Evolutionary conservation across 225 moss, liverwort and hornwort genomes (phyloP).

Genomic region (Pseudisothecium myosuroides): DNA sequence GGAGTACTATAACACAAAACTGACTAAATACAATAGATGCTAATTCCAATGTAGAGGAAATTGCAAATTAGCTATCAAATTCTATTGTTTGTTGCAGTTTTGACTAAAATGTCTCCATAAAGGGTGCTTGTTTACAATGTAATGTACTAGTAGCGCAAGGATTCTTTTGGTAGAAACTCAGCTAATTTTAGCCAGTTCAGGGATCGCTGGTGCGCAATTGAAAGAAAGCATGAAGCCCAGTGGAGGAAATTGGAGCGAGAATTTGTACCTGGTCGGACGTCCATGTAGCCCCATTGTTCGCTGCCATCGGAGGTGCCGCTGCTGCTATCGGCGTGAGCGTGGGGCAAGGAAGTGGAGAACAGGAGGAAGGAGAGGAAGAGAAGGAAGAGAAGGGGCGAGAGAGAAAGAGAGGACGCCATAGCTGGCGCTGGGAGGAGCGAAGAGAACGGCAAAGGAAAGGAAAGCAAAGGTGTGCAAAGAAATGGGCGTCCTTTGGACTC

Average conservation of each 20-base stretch:
- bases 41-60: too few species aligned
- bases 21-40: too few species aligned
- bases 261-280: conserved; percentile 56
- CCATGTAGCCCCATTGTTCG: conserved; percentile 86
- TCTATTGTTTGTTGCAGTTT: too few species aligned
- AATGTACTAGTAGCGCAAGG: too few species aligned
- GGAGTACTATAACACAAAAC: too few species aligned
- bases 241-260: background rate
- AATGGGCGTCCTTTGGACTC: background rate
- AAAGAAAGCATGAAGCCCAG: background rate
- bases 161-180: too few species aligned
- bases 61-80: too few species aligned
- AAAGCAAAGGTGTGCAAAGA: background rate
- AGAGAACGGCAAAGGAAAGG: too few species aligned
- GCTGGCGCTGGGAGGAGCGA: background rate
- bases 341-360: background rate
- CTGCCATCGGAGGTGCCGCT: conserved; percentile 57
- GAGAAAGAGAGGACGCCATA: background rate
- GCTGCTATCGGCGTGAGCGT: conserved; percentile 10
- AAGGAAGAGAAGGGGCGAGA: background rate
- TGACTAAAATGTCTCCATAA: too few species aligned
- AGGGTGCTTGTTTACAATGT: too few species aligned
- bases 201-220: too few species aligned
- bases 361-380: background rate
- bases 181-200: too few species aligned